phyloP scores from a whole-genome alignment of 1,284 basidiomycete genomes.

The Apiotrichum gracile region DNA sequence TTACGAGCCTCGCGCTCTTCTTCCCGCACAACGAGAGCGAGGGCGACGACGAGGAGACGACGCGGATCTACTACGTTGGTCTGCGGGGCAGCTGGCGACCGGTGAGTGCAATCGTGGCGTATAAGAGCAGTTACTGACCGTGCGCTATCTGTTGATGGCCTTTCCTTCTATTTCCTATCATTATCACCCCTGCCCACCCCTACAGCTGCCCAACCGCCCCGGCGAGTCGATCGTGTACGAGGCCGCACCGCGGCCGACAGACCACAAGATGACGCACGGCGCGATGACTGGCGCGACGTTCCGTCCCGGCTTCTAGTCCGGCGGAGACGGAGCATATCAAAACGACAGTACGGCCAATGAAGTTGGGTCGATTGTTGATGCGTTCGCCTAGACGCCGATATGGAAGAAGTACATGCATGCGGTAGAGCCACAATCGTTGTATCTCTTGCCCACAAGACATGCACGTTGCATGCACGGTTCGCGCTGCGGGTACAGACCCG shows the following conservation, averaged over 20 bases:
- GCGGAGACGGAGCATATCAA: too few species aligned
- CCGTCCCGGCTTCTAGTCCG: constrained; percentile 13
- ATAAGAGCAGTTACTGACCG: background rate
- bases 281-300: constrained; percentile 10
- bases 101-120: constrained; percentile 23
- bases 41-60: constrained; percentile 44
- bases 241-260: constrained; percentile 42
- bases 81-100: constrained; percentile 40
- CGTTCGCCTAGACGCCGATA: too few species aligned
- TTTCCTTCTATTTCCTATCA: background rate
- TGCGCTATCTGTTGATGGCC: background rate
- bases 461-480: too few species aligned
- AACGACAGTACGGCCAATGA: too few species aligned
- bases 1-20: constrained; percentile 38
- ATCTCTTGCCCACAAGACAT: too few species aligned
- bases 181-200: background rate
- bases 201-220: constrained; percentile 40
- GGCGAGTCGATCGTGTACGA: constrained; percentile 44
- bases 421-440: too few species aligned
- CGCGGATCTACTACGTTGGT: constrained; percentile 42
- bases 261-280: constrained; percentile 35
- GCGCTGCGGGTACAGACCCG: too few species aligned
- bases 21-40: constrained; percentile 43
- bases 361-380: too few species aligned
- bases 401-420: too few species aligned